Base-by-base conservation (phyloP, 371 early-diverging fungal species). In the Syncephalis fuscata region DNA sequence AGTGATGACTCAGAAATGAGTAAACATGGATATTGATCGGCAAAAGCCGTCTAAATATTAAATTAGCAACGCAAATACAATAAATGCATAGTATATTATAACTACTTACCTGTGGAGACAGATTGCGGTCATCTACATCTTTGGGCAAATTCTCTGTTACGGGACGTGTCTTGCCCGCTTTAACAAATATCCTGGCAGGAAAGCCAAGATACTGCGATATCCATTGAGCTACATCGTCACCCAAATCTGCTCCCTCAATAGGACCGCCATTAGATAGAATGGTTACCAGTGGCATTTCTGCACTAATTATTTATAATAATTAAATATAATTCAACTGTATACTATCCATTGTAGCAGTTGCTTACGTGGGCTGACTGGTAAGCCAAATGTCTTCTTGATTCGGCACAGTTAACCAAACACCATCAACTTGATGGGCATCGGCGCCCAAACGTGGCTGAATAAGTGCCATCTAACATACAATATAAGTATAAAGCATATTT, bases 21-120 rank as follows among this genome's bases (percentile, higher is more conserved):
- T 21, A 63, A 50, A 48, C 63, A 53, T 10, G 66, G 66, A 53
- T 37, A 63, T 44, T 43, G 52, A 44, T 66, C 66, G 11, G 63
- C 54, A 32, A 63, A 63, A 1, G 60, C 63, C 15, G 60, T 58
- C 66, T 66, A 32, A 32, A 7, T 11, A 32, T 32, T 11, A 7
- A 32, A 32, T 32, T 7, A 32, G 32, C 32, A 11, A 32, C n/a
- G 32, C 11, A 11, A 7, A 32, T 7, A 32, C 32, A 7, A 32
- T 4, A 4, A 4, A 32, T 32, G 11, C 32, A 4, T 7, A 32
- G 4, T 32, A 11, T 32, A n/a, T n/a, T n/a, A n/a, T n/a, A n/a
- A n/a, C n/a, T n/a, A n/a, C 32, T 32, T 32, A 32, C 32, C 32
- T 32, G 32, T 7, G 32, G 32, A 32, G 32, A 32, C 11, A 32